Evolutionary conservation across 495 filamentous ascomycete genomes (phyloP).

Genomic region (Neurospora tetraspora): DNA sequence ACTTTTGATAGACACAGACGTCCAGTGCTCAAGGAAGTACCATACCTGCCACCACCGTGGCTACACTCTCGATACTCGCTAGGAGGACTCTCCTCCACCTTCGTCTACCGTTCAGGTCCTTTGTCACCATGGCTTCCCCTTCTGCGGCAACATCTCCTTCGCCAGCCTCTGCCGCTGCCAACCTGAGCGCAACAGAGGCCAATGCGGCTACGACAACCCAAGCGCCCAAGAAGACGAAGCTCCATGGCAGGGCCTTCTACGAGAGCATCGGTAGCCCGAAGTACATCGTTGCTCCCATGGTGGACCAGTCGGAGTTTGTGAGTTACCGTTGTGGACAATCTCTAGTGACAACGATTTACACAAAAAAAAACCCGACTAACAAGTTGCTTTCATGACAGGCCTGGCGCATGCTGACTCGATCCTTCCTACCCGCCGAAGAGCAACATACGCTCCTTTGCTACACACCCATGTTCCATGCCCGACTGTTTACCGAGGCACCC

Average conservation of each 20-base stretch:
- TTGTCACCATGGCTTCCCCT: slow-evolving; percentile 11
- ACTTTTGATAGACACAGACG: background rate
- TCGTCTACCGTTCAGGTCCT: background rate
- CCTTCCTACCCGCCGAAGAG: slow-evolving; percentile 61
- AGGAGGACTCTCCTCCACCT: background rate
- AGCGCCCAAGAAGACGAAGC: slow-evolving; percentile 38
- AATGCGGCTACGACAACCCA: slow-evolving; percentile 5
- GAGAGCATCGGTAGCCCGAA: slow-evolving; percentile 86
- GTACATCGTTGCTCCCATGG: slow-evolving; percentile 90
- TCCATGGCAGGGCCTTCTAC: slow-evolving; percentile 82
- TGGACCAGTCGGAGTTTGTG: slow-evolving; percentile 96
- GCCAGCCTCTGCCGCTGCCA: background rate
- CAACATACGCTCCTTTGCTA: slow-evolving; percentile 62
- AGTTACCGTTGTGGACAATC: slow-evolving; percentile 17
- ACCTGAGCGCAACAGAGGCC: background rate
- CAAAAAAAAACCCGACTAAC: background rate
- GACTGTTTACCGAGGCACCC: slow-evolving; percentile 63
- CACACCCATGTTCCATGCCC: slow-evolving; percentile 90
- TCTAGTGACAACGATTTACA: slow-evolving; percentile 7
- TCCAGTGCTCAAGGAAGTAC: background rate
- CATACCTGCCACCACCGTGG: background rate
- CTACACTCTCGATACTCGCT: background rate
- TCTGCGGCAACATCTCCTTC: background rate
- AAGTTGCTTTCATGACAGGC: slow-evolving; percentile 42
- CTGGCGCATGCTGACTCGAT: slow-evolving; percentile 90